A percentile compares a stretch with the other conserved stretches of the same genome.
Evolutionary conservation across 2,329 filamentous ascomycete genomes (phyloP).

Genomic region (Blastomyces percursus): DNA sequence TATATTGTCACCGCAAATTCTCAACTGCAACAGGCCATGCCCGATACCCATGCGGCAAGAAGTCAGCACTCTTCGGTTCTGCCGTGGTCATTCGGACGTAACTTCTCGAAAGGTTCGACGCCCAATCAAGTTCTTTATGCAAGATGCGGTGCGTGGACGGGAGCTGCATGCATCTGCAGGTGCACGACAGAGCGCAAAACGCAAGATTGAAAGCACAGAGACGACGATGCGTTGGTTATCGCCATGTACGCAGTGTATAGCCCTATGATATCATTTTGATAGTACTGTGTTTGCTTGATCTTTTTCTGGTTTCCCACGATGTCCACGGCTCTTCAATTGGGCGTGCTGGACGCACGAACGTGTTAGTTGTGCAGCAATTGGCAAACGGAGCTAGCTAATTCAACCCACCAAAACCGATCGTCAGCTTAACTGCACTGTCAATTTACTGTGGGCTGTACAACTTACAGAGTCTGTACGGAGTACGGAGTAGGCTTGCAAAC

Average conservation of each 20-base stretch:
- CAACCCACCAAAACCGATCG: too few species aligned
- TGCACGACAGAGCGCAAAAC: background rate
- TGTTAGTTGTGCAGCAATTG: background rate
- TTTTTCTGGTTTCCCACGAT: background rate
- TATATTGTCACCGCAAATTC: background rate
- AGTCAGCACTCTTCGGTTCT: background rate
- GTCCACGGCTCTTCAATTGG: background rate
- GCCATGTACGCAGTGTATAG: background rate
- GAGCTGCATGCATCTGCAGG: background rate
- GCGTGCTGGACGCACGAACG: background rate
- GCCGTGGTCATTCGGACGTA: background rate
- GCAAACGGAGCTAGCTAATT: background rate
- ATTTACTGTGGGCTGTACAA: too few species aligned
- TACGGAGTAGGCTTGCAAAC: too few species aligned
- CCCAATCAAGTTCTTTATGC: background rate
- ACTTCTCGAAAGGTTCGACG: background rate
- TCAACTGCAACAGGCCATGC: background rate
- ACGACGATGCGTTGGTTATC: background rate
- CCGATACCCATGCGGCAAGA: background rate
- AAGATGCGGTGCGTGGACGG: background rate
- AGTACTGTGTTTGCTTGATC: background rate
- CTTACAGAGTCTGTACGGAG: too few species aligned
- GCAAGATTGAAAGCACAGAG: background rate
- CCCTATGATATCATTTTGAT: background rate
- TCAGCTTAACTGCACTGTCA: too few species aligned